A percentile compares a stretch with the other conserved stretches of the same genome.
Conservation (phyloP, 139 green algal species). For the Ettlia oleoabundans region DNA sequence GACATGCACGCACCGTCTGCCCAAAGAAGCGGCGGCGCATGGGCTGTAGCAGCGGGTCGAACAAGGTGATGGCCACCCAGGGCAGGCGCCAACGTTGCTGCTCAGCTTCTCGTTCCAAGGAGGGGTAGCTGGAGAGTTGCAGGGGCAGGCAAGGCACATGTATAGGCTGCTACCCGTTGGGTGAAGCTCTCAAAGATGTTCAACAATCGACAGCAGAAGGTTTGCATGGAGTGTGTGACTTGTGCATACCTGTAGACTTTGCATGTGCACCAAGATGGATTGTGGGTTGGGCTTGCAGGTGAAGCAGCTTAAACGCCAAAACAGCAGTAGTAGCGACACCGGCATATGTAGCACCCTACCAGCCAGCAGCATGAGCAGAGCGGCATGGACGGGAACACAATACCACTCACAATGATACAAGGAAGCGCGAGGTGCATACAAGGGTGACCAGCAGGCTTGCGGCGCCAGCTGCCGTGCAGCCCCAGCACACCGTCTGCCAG, state of each 20-base stretch:
- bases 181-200: background rate
- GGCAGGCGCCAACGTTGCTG: constrained; percentile 24
- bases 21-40: constrained; percentile 18
- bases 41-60: constrained; percentile 34
- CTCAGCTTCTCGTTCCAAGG: constrained; percentile 17
- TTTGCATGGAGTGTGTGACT: no score
- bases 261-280: no score
- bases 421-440: constrained; percentile 20
- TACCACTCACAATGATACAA: constrained; percentile 36
- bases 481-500: constrained; percentile 1
- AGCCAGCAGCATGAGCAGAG: no score
- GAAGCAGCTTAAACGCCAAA: no score
- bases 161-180: no score
- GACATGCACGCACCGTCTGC: constrained; percentile 24
- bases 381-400: no score
- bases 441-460: constrained; percentile 4
- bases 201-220: background rate
- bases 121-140: background rate
- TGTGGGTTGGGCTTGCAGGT: no score
- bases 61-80: constrained; percentile 10
- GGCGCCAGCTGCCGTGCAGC: background rate
- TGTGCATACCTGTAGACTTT: no score
- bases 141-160: background rate
- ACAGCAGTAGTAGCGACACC: no score
- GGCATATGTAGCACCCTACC: no score